A percentile compares a stretch with the other conserved stretches of the same genome.
Conservation (phyloP, 768 basidiomycete species). For the Tulasnella sp. region DNA sequence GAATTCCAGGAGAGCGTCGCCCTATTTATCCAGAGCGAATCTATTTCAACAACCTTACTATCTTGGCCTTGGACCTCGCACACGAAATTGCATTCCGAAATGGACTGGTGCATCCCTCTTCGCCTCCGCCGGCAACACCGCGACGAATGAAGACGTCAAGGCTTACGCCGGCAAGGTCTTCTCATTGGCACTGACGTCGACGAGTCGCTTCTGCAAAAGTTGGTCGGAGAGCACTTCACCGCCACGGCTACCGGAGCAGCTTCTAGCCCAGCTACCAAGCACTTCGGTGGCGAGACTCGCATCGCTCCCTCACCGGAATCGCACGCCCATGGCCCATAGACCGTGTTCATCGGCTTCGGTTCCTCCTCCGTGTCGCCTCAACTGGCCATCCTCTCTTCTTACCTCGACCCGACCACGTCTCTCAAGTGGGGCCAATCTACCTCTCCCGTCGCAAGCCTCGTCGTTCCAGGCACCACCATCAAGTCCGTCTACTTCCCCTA, state of each 20-base stretch:
- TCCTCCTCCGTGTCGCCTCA: conserved; percentile 56
- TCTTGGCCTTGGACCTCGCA: conserved; percentile 74
- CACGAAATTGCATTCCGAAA: conserved; percentile 88
- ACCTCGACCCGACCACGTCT: conserved; percentile 68
- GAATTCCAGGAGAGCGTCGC: conserved; percentile 41
- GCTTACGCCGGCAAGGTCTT: conserved; percentile 66
- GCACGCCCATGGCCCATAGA: conserved; percentile 45
- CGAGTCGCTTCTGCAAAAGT: conserved; percentile 54
- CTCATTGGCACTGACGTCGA: conserved; percentile 78
- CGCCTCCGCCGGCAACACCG: conserved; percentile 56
- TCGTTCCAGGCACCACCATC: conserved; percentile 56
- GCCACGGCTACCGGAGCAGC: conserved; percentile 35
- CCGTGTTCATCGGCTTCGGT: conserved; percentile 85
- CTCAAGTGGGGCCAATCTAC: conserved; percentile 81
- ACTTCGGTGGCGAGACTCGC: conserved; percentile 84
- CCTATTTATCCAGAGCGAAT: conserved; percentile 60
- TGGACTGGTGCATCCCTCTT: conserved; percentile 86
- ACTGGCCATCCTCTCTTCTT: conserved; percentile 68
- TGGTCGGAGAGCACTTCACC: conserved; percentile 64
- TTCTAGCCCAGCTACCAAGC: conserved; percentile 35
- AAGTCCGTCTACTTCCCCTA: conserved; percentile 76
- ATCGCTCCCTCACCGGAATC: conserved; percentile 45
- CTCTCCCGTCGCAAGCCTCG: conserved; percentile 55
- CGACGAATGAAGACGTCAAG: conserved; percentile 63
- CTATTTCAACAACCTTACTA: conserved; percentile 51